Evolutionary conservation across 2,329 filamentous ascomycete genomes (phyloP).

Genomic region (Fusarium tanahbumbuense): DNA sequence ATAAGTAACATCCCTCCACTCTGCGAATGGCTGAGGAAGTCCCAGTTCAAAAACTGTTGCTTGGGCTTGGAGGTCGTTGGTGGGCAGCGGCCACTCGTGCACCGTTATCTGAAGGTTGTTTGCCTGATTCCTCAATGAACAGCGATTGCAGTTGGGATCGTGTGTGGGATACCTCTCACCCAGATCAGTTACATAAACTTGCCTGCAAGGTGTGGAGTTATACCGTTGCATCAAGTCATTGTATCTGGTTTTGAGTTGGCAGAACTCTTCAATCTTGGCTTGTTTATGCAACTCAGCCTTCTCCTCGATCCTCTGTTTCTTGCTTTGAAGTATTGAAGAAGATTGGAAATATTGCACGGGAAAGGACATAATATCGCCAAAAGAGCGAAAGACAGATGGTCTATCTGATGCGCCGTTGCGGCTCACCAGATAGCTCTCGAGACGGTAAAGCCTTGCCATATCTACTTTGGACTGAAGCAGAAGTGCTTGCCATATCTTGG

Average conservation of each 20-base stretch:
- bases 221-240: conserved; percentile 20
- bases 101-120: conserved; percentile 56
- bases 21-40: conserved; percentile 54
- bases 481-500: conserved; percentile 56
- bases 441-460: conserved; percentile 56
- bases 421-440: conserved; percentile 59
- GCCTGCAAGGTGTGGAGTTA: conserved; percentile 5
- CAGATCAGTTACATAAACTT: not conserved
- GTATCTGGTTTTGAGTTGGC: conserved; percentile 8
- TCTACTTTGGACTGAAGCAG: conserved; percentile 58
- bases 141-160: conserved; percentile 52
- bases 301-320: conserved; percentile 50
- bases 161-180: conserved; percentile 8
- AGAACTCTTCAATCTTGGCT: conserved; percentile 29
- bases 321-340: conserved; percentile 48
- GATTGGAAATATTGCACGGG: conserved; percentile 31
- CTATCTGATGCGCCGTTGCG: not conserved
- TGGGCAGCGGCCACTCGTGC: conserved; percentile 69
- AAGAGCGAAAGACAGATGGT: conserved; percentile 35
- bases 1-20: conserved; percentile 62
- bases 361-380: conserved; percentile 31
- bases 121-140: conserved; percentile 49
- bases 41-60: conserved; percentile 65
- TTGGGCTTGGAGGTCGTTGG: conserved; percentile 50
- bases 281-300: conserved; percentile 46